Conservation (phyloP, 179 eudicot genomes). For the Corrigiola litoralis region DNA sequence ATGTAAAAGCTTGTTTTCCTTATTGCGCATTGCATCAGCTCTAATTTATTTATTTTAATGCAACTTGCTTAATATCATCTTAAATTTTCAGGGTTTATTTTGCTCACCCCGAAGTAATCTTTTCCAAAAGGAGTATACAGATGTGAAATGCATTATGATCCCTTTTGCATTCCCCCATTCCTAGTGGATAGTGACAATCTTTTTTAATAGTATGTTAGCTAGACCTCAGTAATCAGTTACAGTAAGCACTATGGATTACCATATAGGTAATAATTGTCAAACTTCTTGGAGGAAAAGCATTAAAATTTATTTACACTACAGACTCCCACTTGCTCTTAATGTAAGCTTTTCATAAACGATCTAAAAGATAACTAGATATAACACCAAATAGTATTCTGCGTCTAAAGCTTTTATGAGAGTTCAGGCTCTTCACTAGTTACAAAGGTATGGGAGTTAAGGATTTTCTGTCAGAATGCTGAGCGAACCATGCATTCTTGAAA, state of each 20-base stretch:
- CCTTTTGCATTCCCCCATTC: background rate
- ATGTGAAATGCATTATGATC: background rate
- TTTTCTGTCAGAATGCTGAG: too few species aligned
- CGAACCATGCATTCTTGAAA: too few species aligned
- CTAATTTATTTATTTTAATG: too few species aligned
- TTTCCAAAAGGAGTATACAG: conserved; percentile 6
- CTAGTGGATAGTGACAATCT: background rate
- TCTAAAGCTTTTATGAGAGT: too few species aligned
- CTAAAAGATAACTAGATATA: background rate
- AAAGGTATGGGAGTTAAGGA: too few species aligned
- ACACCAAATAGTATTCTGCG: too few species aligned
- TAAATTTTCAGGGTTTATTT: background rate
- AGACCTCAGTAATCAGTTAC: too few species aligned
- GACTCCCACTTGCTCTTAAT: too few species aligned
- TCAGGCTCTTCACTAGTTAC: too few species aligned
- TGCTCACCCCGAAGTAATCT: background rate
- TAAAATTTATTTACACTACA: background rate
- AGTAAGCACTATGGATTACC: background rate
- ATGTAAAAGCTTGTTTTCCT: too few species aligned
- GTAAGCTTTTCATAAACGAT: background rate
- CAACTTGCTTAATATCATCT: background rate
- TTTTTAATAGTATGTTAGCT: background rate
- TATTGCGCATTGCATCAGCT: too few species aligned
- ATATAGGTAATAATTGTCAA: background rate
- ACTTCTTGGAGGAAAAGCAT: background rate